Evolutionary conservation across 768 basidiomycete genomes (phyloP).

Genomic region (Nidularia sp.): DNA sequence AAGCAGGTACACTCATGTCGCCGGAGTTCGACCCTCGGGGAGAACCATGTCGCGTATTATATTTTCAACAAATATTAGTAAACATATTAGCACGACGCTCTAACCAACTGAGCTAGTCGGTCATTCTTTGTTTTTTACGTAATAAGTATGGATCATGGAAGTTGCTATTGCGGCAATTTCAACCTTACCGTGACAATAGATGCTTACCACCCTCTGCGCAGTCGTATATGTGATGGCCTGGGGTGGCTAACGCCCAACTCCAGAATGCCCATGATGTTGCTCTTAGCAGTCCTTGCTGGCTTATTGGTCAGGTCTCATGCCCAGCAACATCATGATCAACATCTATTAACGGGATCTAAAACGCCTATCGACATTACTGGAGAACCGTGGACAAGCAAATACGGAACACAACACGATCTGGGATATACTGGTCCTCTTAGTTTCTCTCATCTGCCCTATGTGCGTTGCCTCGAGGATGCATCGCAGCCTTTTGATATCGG

Average conservation of each 20-base stretch:
- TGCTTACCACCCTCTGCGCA: no score
- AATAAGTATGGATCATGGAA: no score
- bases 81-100: slow-evolving; percentile 73
- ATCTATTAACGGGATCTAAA: neutral
- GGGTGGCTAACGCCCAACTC: no score
- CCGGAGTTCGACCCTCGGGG: no score
- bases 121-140: slow-evolving; percentile 17
- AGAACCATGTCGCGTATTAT: no score
- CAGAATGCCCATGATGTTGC: no score
- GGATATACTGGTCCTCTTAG: slow-evolving; percentile 16
- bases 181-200: no score
- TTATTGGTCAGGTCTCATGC: neutral
- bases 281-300: no score
- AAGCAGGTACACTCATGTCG: no score
- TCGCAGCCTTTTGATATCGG: slow-evolving; percentile 21
- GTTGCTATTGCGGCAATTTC: no score
- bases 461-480: slow-evolving; percentile 46
- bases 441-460: slow-evolving; percentile 65
- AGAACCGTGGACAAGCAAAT: slow-evolving; percentile 10
- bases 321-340: neutral
- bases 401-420: slow-evolving; percentile 7
- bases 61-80: no score
- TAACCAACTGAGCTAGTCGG: slow-evolving; percentile 85
- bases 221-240: no score
- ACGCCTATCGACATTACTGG: slow-evolving; percentile 1